Evolutionary conservation across 1,139 yeast genomes (phyloP).

Genomic region (Pichia sp.): DNA sequence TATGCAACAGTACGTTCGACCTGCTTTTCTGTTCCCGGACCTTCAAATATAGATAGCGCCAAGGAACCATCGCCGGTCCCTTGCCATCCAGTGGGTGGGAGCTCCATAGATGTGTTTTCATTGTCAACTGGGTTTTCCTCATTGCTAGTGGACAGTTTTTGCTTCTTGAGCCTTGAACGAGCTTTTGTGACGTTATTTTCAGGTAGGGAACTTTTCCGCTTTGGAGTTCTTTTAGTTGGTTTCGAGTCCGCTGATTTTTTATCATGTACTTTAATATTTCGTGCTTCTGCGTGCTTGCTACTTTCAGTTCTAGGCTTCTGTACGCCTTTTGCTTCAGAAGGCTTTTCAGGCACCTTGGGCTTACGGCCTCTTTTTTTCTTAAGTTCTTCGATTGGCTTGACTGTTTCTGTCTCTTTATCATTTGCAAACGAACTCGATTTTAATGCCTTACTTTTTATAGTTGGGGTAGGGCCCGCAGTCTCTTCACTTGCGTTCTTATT

Average conservation of each 20-base stretch:
- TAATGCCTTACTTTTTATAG: background rate
- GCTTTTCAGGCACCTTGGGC: background rate
- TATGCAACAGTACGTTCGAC: slow-evolving; percentile 56
- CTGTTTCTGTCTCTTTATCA: background rate
- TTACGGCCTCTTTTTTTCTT: background rate
- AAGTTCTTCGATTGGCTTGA: background rate
- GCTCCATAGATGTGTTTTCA: background rate
- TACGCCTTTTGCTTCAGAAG: background rate
- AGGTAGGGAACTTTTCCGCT: background rate
- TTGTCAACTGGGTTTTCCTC: background rate
- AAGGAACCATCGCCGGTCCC: slow-evolving; percentile 37
- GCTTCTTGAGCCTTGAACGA: background rate
- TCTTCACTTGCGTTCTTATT: background rate
- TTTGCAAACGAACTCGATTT: background rate
- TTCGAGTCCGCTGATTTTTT: background rate
- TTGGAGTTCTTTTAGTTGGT: background rate
- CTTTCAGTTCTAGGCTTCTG: background rate
- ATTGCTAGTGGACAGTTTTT: background rate
- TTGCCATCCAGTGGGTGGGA: slow-evolving; percentile 52
- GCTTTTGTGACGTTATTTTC: background rate
- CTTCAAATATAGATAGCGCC: slow-evolving; percentile 50
- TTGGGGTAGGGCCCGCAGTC: background rate
- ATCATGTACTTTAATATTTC: background rate
- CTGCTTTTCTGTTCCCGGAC: slow-evolving; percentile 45
- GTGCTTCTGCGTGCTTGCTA: background rate